These are phyloP conservation scores for Scutellaria galericulata DNA, from an alignment of 257 asterid species.

Conservation along the genomic window DNA sequence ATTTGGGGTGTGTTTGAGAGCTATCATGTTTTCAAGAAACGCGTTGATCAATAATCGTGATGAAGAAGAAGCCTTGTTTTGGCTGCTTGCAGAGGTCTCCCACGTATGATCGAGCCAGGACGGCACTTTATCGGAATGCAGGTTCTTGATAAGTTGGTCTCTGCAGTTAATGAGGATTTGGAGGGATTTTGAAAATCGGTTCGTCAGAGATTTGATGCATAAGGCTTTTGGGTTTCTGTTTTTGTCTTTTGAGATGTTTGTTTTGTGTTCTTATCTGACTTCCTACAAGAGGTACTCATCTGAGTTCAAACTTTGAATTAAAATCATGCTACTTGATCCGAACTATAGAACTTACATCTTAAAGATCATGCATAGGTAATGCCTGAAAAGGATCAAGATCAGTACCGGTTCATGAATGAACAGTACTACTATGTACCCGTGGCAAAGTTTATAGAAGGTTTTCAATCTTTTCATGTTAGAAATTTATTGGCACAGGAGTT, in stretches of 20 bases:
- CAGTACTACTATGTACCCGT: constrained; percentile 56
- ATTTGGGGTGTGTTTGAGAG: constrained; percentile 39
- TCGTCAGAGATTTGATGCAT: constrained; percentile 81
- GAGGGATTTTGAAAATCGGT: constrained; percentile 65
- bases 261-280: constrained; percentile 49
- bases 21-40: constrained; percentile 45
- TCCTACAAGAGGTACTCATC: constrained; percentile 72
- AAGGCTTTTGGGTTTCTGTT: constrained; percentile 41
- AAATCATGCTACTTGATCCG: neutral
- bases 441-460: constrained; percentile 63
- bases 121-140: constrained; percentile 52
- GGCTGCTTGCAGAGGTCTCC: constrained; percentile 82
- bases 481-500: constrained; percentile 50
- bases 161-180: constrained; percentile 56
- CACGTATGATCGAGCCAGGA: constrained; percentile 64
- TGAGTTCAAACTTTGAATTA: constrained; percentile 27
- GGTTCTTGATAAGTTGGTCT: constrained; percentile 62
- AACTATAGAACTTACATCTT: constrained; percentile 32
- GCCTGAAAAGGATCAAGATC: constrained; percentile 76
- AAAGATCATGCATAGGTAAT: constrained; percentile 50
- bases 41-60: constrained; percentile 33
- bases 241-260: neutral
- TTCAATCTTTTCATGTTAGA: constrained; percentile 61
- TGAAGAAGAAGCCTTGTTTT: constrained; percentile 66
- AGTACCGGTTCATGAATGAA: constrained; percentile 63